Percentiles rank a stretch among this genome's conserved stretches.
phyloP scores from a whole-genome alignment of 2,329 filamentous ascomycete genomes.

The Berkeleyomyces rouxiae region DNA sequence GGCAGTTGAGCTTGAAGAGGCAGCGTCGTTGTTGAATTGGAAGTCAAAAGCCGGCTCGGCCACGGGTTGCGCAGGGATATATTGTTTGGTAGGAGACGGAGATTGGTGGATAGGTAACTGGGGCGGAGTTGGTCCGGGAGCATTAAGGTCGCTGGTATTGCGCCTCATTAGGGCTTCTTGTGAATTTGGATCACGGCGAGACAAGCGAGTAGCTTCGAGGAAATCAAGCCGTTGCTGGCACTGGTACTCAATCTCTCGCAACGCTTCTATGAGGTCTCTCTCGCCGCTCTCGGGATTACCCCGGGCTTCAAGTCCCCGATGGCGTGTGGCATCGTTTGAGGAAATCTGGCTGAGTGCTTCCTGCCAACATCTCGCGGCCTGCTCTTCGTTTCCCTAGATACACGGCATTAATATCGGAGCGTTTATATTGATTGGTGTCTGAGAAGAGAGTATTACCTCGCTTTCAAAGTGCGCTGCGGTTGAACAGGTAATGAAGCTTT shows the following conservation, averaged over 20 bases:
- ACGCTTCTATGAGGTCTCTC: constrained; percentile 61
- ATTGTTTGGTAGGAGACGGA: not conserved
- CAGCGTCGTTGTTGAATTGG: not conserved
- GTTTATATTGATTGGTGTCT: not conserved
- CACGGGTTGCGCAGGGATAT: not conserved
- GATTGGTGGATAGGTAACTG: not conserved
- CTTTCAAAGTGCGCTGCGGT: constrained; percentile 93
- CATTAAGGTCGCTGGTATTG: not conserved
- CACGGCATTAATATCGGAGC: not conserved
- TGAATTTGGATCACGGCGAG: constrained; percentile 24
- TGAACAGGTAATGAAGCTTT: constrained; percentile 86
- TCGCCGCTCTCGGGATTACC: constrained; percentile 78
- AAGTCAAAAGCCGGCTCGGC: not conserved
- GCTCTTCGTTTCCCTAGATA: constrained; percentile 66
- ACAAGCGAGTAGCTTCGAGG: constrained; percentile 60
- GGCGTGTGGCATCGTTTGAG: constrained; percentile 44
- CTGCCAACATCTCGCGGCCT: constrained; percentile 83
- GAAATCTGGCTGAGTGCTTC: constrained; percentile 78
- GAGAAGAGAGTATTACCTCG: constrained; percentile 39
- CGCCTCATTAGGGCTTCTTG: not conserved
- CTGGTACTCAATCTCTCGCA: constrained; percentile 71
- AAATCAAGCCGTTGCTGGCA: constrained; percentile 88
- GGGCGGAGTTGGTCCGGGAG: not conserved
- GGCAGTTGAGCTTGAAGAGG: not conserved
- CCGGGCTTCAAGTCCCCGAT: constrained; percentile 50